These are phyloP conservation scores for Fusarium veterinarium DNA, from an alignment of 2,329 filamentous ascomycete genomes.

Conservation along the genomic window DNA sequence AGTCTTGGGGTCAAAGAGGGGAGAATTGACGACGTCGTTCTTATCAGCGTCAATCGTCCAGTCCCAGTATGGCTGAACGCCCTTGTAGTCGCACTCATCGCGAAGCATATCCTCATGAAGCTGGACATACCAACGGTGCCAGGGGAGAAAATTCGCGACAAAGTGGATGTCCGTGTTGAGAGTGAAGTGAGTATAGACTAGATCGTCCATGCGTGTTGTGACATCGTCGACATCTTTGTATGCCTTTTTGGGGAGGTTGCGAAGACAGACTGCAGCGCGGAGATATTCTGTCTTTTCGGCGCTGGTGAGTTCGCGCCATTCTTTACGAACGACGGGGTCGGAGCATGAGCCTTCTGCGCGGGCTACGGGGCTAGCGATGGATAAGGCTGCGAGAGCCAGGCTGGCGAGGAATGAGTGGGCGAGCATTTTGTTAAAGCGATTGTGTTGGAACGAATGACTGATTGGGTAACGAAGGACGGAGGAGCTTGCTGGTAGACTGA, in stretches of 20 bases:
- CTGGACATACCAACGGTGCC: constrained; percentile 22
- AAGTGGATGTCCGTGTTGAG: constrained; percentile 18
- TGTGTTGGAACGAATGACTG: constrained; percentile 4
- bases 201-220: constrained; percentile 10
- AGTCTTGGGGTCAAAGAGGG: constrained; percentile 12
- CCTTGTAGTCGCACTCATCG: constrained; percentile 16
- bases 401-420: neutral
- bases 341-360: neutral
- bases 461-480: neutral
- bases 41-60: constrained; percentile 22
- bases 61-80: constrained; percentile 21
- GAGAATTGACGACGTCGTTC: neutral
- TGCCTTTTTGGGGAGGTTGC: constrained; percentile 7
- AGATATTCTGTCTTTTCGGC: constrained; percentile 15
- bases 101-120: constrained; percentile 16
- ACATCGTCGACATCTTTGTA: neutral
- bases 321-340: constrained; percentile 9
- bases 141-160: constrained; percentile 16
- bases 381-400: neutral
- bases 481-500: neutral
- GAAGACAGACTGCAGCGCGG: constrained; percentile 15
- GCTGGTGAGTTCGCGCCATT: constrained; percentile 22
- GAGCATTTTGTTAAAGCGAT: constrained; percentile 6
- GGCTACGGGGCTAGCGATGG: neutral
- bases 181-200: constrained; percentile 1